Evolutionary conservation across 139 green algal genomes (phyloP).

Genomic region (Closterium sp.): DNA sequence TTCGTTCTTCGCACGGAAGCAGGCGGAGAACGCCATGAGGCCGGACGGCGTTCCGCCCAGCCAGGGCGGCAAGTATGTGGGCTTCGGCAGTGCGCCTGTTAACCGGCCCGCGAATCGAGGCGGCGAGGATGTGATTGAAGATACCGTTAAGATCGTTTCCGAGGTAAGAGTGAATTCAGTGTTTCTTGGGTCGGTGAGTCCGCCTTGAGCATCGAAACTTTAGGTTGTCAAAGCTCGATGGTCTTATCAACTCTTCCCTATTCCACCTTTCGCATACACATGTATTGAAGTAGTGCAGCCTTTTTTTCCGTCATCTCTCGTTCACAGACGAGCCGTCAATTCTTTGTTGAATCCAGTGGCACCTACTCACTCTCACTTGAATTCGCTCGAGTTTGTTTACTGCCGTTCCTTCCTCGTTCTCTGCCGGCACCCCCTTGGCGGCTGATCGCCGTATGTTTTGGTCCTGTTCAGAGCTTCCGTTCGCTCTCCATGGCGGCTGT

Average conservation of each 20-base stretch:
- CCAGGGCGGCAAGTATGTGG: conserved; percentile 97
- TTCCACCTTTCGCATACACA: too few relatives aligned
- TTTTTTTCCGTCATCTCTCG: too few relatives aligned
- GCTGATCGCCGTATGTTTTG: not conserved
- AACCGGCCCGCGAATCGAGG: conserved; percentile 13
- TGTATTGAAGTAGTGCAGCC: too few relatives aligned
- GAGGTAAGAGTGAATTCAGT: conserved; percentile 9
- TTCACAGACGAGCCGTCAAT: too few relatives aligned
- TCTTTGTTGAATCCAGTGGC: not conserved
- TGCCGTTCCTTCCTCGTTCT: not conserved
- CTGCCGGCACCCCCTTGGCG: not conserved
- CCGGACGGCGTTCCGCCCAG: conserved; percentile 80
- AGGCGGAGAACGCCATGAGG: conserved; percentile 78
- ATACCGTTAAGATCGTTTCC: conserved; percentile 36
- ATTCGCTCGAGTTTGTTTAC: not conserved
- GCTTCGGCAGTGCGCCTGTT: conserved; percentile 78
- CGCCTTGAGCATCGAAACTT: too few relatives aligned
- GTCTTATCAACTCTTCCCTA: too few relatives aligned
- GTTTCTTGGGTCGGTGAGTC: not conserved
- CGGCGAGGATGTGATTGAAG: conserved; percentile 20
- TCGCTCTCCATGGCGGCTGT: conserved; percentile 25
- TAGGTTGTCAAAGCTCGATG: too few relatives aligned
- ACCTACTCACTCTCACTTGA: not conserved
- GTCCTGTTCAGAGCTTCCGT: conserved; percentile 20
- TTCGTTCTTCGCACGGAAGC: conserved; percentile 82